Evolutionary conservation across 2,329 filamentous ascomycete species (phyloP), one percentile per base, ranked within the genome.

Genomic region (Onygenales sp.): DNA sequence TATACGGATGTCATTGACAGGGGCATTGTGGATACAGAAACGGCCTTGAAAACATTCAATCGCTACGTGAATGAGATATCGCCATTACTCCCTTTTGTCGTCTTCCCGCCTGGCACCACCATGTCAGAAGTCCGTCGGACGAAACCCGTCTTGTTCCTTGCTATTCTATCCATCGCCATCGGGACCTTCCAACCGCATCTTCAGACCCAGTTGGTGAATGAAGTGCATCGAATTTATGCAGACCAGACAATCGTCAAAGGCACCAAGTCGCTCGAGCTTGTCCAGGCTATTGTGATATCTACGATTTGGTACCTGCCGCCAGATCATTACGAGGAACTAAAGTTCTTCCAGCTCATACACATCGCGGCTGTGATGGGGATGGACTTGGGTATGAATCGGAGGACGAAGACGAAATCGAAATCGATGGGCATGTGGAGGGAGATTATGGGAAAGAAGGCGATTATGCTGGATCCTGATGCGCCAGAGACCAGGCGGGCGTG

Each of bases 221-320:
- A 93, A 61, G 71, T 89, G 53, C 86, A 89, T 72, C 81, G 83
- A 57, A 74, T 83, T 9, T 79, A 93, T 52, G 87, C 87, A 2
- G 85, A 93, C 44, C 83, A 82, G 59, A 78, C 92, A 42, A 79
- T 93, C 60, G 74, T 89, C 33, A 79, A 81, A 6, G 89, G 87
- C 10, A 84, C 89, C 61, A 95, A 94, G 74, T 88, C 81, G 38
- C 71, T 95, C 14, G 90, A 95, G 67, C 75, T 95, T 6, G 82
- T 94, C 7, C 90, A 95, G 70, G 81, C 87, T 1, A 72, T 95
- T 42, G 79, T 88, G 54, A 74, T 95, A 3, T 77, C 82, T 6
- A 82, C 85, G n/a, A 79, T 90, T 17, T 95, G 89, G 87, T 94
- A 95, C 67, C 84, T 83, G 66, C 88, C 89, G 13, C 89, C 89